Base-by-base conservation (phyloP, 805 yeast species). In the Candida silvicultrix region DNA sequence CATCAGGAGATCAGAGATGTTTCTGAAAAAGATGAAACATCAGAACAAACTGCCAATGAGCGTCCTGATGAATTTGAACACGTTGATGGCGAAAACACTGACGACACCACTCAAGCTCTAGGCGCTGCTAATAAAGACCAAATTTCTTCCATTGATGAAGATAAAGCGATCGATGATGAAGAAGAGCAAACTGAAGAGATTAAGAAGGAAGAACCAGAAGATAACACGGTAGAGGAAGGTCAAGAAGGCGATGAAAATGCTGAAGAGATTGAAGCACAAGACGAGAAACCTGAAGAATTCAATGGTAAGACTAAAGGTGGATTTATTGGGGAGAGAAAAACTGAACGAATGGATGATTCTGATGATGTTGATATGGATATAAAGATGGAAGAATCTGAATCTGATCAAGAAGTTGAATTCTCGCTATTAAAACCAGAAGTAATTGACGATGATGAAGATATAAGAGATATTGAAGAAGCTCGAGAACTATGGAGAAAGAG, bases 81-180 rank as follows among this genome's bases (percentile, higher is more conserved):
- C 57, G 71, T 84, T 43, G 88, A 85, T 36, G 90, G 89, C 41
- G 90, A 83, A 40, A 83, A 85, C 49, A 79, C 92, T 4, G 81
- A 83, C 25, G 73, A 69, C 46, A 90, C 87, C 42, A 87, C 96
- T 0, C 98, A 94, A 64, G 99, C 98, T 1, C 68, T 94, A 43
- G 98, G 98, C 20, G 82, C 90, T 39, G 95, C 97, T 6, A 79
- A 80, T 49, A 77, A 81, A 56, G 96, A 89, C 40, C 89, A 85
- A 57, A 69, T 77, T 15, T 94, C 88, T 60, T 63, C 82, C 1
- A 75, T 90, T 48, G 83, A 89, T 60, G 89, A 87, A 46, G 85
- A 84, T 9, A 80, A 75, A 75, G 94, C 92, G 1, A 83, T 87
- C 53, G 94, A 87, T 46, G 95, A 87, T 51, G 87, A 81, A 9